Base-by-base conservation (phyloP, 768 basidiomycete genomes). In the Gymnopilus junonius region DNA sequence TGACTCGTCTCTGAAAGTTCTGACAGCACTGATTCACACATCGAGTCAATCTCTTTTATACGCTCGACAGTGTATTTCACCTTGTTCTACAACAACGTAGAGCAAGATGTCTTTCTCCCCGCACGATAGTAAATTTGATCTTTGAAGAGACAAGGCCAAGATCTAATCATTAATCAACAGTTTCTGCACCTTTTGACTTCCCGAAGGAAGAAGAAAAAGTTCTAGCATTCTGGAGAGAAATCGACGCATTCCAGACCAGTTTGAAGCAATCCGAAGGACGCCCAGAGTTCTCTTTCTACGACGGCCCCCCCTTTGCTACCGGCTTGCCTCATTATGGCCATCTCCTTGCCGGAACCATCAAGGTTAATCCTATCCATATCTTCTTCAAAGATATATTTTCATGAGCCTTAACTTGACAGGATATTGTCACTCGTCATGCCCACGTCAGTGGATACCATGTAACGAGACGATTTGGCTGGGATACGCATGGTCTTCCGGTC, bases 291-390 rank as follows among this genome's bases (percentile, higher is more conserved):
- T 88, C 95, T 23, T 99, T 99, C 82, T 99, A 95, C 78, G 97
- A 98, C 75, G 96, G 96, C 4, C 95, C 95, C 2, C 97, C 97
- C 0, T 99, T 98, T 71, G 97, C 97, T 0, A 99, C 97, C 1
- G 97, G 97, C 45, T 80, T 96, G 69, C 97, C 97, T 7, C 97
- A 98, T 74, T 98, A 98, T 70, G 97, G 97, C 8, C 95, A 97
- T 80, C 78, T 97, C 51, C 85, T 97, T 40, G 92, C 94, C 34
- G 95, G 95, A 29, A 96, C 94, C 8, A 92, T 96, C 83, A 96
- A 95, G 85, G 94, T 92, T 67, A 66, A 84, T 65, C 23, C 45
- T 31, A n/a, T 46, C 8, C 29, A 23, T 8, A n/a, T 21, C n/a
- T 17, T 43, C 42, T 15, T 12, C 7, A 62, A 29, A 31, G 37